Conservation (phyloP, 163 green algal species). For the Coccomyxa subellipsoidea region DNA sequence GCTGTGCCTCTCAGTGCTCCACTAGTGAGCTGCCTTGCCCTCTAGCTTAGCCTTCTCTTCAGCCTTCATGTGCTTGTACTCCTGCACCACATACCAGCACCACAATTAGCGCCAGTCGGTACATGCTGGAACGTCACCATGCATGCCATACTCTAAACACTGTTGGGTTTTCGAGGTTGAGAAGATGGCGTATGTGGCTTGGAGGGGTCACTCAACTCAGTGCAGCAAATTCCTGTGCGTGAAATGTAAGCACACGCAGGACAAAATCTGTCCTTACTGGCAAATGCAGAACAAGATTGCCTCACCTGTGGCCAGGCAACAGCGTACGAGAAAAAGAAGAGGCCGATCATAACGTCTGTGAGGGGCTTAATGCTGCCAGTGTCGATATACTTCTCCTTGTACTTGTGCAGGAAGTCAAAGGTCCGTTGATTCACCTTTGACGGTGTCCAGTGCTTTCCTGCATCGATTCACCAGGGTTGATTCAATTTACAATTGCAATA, state of each 20-base stretch:
- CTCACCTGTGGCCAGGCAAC: slow-evolving; percentile 43
- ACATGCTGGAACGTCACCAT: no score
- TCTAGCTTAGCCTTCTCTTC: slow-evolving; percentile 60
- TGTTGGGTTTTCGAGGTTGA: no score
- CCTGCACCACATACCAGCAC: slow-evolving; percentile 17
- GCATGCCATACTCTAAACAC: no score
- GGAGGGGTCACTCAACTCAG: no score
- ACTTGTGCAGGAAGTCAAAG: slow-evolving; percentile 8
- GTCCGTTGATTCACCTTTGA: not conserved
- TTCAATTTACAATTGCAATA: no score
- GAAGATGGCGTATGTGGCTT: no score
- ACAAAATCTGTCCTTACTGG: no score
- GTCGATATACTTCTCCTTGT: slow-evolving; percentile 54
- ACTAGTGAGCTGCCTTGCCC: slow-evolving; percentile 33
- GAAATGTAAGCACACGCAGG: no score
- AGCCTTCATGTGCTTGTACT: slow-evolving; percentile 57
- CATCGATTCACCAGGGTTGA: no score
- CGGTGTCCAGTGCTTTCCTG: slow-evolving; percentile 6
- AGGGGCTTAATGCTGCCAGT: slow-evolving; percentile 52
- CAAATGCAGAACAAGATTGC: not conserved
- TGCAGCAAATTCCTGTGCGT: no score
- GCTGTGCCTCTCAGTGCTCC: not conserved
- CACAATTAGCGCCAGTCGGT: no score
- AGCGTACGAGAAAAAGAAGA: slow-evolving; percentile 53
- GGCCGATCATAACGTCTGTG: slow-evolving; percentile 31